These are phyloP conservation scores for Aegilops tauschii DNA, from an alignment of 176 grass and related monocot genomes.

Conservation along the genomic window DNA sequence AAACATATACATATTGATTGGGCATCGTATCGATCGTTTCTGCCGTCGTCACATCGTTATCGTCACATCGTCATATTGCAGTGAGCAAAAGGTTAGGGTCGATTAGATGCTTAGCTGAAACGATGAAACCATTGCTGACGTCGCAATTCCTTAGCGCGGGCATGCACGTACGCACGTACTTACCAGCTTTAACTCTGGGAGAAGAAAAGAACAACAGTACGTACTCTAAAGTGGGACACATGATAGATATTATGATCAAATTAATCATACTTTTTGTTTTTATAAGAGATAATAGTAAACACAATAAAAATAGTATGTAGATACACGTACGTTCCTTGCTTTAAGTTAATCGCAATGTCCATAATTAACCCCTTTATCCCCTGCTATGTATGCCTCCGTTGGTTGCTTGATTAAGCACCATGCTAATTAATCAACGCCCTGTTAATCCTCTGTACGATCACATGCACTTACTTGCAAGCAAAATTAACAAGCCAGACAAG, in stretches of 20 bases:
- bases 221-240: too few relatives aligned
- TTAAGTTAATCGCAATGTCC: neutral
- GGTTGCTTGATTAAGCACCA: neutral
- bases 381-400: neutral
- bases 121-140: slow-evolving; percentile 28
- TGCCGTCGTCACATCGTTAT: slow-evolving; percentile 29
- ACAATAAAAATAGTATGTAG: neutral
- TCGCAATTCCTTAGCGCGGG: slow-evolving; percentile 1
- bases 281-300: neutral
- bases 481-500: neutral
- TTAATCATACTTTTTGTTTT: neutral
- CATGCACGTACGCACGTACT: neutral
- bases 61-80: slow-evolving; percentile 20
- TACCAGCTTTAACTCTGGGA: neutral
- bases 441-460: neutral
- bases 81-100: neutral
- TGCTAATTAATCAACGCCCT: neutral
- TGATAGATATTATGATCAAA: neutral
- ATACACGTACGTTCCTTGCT: neutral
- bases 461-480: slow-evolving; percentile 24
- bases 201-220: neutral
- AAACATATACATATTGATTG: neutral
- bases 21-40: neutral
- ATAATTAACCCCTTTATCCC: neutral
- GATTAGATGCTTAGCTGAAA: neutral